Percentiles rank a stretch among this genome's conserved stretches.
These are phyloP conservation scores for Cubamyces lactineus DNA, from an alignment of 768 basidiomycete species.

Conservation along the genomic window DNA sequence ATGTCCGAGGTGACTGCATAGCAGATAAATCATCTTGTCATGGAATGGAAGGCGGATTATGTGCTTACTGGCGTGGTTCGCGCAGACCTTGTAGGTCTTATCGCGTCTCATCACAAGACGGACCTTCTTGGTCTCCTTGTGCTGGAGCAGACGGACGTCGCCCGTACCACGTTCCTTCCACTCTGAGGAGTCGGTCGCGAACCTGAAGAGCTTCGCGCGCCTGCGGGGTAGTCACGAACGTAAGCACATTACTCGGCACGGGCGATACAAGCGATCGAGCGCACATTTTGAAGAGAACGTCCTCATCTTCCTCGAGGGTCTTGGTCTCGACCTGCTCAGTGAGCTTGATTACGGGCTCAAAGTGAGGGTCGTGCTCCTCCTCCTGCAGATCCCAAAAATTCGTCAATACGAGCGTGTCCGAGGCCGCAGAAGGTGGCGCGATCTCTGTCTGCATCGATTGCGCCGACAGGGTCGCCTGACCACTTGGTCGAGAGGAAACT, in stretches of 20 bases:
- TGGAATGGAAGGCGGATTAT: conserved; percentile 12
- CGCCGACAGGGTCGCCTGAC: conserved; percentile 21
- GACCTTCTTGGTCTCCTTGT: conserved; percentile 89
- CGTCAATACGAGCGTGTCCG: conserved; percentile 21
- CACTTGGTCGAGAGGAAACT: conserved; percentile 33
- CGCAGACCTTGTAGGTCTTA: conserved; percentile 99
- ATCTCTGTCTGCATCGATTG: conserved; percentile 30
- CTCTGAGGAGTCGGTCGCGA: conserved; percentile 73
- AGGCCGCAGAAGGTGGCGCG: conserved; percentile 31
- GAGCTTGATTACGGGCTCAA: conserved; percentile 96
- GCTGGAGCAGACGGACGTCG: conserved; percentile 88
- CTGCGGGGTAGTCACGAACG: conserved; percentile 45
- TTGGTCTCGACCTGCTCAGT: conserved; percentile 95
- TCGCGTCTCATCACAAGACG: conserved; percentile 99
- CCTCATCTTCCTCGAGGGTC: conserved; percentile 94
- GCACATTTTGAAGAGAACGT: conserved; percentile 93
- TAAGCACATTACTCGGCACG: conserved; percentile 7
- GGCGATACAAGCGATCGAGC: conserved; percentile 42
- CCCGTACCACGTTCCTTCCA: conserved; percentile 99
- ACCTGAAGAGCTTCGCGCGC: conserved; percentile 98
- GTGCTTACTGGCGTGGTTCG: conserved; percentile 86
- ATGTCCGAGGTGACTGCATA: conserved; percentile 82
- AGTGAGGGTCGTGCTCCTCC: conserved; percentile 88
- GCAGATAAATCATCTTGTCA: neutral
- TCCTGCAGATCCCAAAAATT: conserved; percentile 38